Evolutionary conservation across 2,329 filamentous ascomycete genomes (phyloP).

Genomic region (Stagonosporopsis tanaceti): DNA sequence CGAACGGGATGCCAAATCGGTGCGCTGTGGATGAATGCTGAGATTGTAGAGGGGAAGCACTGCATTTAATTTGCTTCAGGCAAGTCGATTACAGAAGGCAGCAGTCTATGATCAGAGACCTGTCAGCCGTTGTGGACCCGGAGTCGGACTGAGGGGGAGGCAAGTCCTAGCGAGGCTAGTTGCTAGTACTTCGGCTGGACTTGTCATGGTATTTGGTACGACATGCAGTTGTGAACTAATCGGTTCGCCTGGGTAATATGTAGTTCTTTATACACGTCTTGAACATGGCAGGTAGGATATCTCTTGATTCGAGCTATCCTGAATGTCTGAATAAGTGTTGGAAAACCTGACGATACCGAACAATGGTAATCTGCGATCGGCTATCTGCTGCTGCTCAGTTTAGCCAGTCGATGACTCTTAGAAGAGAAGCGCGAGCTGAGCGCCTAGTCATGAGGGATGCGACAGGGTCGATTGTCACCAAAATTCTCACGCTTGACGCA

Average conservation of each 20-base stretch:
- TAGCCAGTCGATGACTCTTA: no score
- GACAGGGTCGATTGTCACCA: background rate
- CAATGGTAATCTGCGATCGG: no score
- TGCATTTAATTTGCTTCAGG: background rate
- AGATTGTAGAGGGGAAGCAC: background rate
- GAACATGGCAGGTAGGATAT: background rate
- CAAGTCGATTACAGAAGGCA: slow-evolving; percentile 6
- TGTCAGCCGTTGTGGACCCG: slow-evolving; percentile 1
- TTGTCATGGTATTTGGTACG: background rate
- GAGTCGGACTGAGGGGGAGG: slow-evolving; percentile 11
- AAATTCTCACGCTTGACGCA: background rate
- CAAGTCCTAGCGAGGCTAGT: slow-evolving; percentile 3
- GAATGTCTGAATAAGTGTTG: no score
- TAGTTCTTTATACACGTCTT: background rate
- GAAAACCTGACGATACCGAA: no score
- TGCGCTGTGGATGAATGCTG: background rate
- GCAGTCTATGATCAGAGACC: background rate
- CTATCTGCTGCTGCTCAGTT: no score
- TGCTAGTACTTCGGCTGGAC: background rate
- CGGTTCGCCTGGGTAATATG: no score
- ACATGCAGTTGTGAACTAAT: background rate
- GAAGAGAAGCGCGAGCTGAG: no score
- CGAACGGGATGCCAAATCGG: slow-evolving; percentile 4
- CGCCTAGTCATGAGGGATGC: background rate
- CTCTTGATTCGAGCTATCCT: no score